A percentile compares a stretch with the other conserved stretches of the same genome.
Evolutionary conservation across 2,329 filamentous ascomycete species (phyloP).

Genomic region (Fusarium sp.): DNA sequence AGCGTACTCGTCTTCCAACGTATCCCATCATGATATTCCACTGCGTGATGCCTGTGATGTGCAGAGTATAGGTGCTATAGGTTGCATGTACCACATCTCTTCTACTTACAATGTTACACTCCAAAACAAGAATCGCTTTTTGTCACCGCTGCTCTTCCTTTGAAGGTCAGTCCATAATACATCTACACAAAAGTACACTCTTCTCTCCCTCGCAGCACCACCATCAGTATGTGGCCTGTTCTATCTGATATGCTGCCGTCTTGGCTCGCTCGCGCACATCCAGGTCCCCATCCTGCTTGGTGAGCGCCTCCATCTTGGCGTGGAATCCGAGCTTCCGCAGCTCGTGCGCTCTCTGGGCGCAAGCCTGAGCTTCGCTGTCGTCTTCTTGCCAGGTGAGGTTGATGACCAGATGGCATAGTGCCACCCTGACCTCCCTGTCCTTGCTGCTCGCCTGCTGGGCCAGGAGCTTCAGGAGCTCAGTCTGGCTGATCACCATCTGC

Average conservation of each 20-base stretch:
- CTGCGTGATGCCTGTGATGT: neutral
- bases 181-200: neutral
- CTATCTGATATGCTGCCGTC: constrained; percentile 80
- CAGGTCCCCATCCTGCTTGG: constrained; percentile 76
- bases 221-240: constrained; percentile 50
- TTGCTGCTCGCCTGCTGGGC: constrained; percentile 79
- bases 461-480: constrained; percentile 78
- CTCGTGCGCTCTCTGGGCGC: constrained; percentile 74
- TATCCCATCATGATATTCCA: constrained; percentile 9
- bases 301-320: constrained; percentile 71
- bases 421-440: constrained; percentile 78
- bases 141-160: neutral
- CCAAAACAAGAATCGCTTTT: constrained; percentile 8
- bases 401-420: constrained; percentile 84
- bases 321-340: constrained; percentile 80
- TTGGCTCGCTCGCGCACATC: constrained; percentile 89
- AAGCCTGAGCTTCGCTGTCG: constrained; percentile 72
- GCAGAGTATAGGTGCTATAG: neutral
- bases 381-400: constrained; percentile 90
- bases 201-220: neutral
- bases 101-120: constrained; percentile 10
- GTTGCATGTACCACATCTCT: constrained; percentile 10
- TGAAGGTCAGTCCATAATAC: neutral
- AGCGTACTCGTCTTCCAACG: neutral
- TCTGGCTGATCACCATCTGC: constrained; percentile 81